phyloP scores from a whole-genome alignment of 768 basidiomycete genomes.

The Tylopilus plumbeoviolaceoides region DNA sequence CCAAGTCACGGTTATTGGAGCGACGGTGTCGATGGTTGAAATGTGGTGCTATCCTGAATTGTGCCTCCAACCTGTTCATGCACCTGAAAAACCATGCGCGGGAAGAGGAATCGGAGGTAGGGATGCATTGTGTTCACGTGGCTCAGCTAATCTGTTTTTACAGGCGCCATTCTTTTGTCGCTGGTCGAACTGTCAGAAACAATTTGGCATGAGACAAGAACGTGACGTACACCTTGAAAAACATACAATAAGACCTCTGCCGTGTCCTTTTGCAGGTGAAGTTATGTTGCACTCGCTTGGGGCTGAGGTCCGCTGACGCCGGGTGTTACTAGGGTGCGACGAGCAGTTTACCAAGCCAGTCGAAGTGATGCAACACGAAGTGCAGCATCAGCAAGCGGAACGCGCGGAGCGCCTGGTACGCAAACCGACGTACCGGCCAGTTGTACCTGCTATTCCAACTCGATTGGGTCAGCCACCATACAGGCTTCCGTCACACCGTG shows the following conservation, averaged over 20 bases:
- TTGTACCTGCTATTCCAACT: constrained; percentile 28
- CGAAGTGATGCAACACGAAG: constrained; percentile 48
- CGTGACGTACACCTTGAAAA: constrained; percentile 48
- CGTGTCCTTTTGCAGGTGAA: constrained; percentile 42
- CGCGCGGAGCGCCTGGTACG: constrained; percentile 6
- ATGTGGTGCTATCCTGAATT: constrained; percentile 55
- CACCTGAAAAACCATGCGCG: constrained; percentile 45
- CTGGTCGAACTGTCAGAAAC: constrained; percentile 55
- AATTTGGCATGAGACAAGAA: constrained; percentile 33
- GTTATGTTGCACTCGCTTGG: background rate
- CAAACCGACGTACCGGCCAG: constrained; percentile 34
- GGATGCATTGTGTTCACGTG: constrained; percentile 7
- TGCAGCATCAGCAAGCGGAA: constrained; percentile 32
- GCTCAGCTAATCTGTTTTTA: constrained; percentile 6
- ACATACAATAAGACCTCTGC: constrained; percentile 38
- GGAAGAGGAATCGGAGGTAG: constrained; percentile 29
- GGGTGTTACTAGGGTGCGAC: constrained; percentile 45
- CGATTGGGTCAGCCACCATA: constrained; percentile 38
- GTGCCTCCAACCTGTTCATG: constrained; percentile 41
- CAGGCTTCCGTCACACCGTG: constrained; percentile 47
- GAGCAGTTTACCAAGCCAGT: constrained; percentile 43
- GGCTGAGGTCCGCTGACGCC: constrained; percentile 4
- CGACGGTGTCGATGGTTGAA: constrained; percentile 55
- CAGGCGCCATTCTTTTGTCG: constrained; percentile 44
- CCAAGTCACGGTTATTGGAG: constrained; percentile 45